Percentiles rank a stretch among this genome's conserved stretches.
Conservation (phyloP, 371 early-diverging fungal genomes). For the Lichtheimia ornata region DNA sequence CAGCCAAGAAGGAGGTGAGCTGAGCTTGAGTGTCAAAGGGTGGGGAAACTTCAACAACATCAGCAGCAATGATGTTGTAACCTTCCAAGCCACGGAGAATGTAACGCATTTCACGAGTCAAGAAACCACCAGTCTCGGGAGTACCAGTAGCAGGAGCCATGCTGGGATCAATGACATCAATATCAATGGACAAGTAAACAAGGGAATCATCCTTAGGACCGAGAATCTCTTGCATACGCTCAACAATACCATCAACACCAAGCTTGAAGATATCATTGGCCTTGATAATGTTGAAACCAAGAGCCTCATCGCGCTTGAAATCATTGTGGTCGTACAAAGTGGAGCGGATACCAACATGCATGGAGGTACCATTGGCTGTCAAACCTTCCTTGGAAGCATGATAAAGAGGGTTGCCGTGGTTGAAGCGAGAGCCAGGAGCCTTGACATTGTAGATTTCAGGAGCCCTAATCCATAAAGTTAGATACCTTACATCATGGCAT, state of each 20-base stretch:
- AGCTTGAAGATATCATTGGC: constrained; percentile 50
- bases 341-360: constrained; percentile 56
- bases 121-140: constrained; percentile 55
- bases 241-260: constrained; percentile 47
- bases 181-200: constrained; percentile 53
- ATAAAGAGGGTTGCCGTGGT: constrained; percentile 49
- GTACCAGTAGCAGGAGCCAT: constrained; percentile 58
- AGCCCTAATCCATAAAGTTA: constrained; percentile 10
- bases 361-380: constrained; percentile 45
- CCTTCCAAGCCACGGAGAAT: constrained; percentile 48
- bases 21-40: constrained; percentile 56
- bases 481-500: neutral
- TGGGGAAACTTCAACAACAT: constrained; percentile 53
- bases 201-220: constrained; percentile 33
- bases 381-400: constrained; percentile 55
- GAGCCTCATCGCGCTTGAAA: constrained; percentile 37
- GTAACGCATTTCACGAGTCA: constrained; percentile 48
- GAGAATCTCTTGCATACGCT: constrained; percentile 42
- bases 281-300: constrained; percentile 50
- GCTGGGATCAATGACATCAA: constrained; percentile 55
- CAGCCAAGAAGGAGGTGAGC: constrained; percentile 46
- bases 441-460: constrained; percentile 46
- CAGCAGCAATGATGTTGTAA: constrained; percentile 46
- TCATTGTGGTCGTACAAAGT: constrained; percentile 39
- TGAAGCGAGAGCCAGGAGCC: constrained; percentile 31